Base-by-base conservation (phyloP, 805 yeast genomes). In the Saccharomycopsis babjevae region DNA sequence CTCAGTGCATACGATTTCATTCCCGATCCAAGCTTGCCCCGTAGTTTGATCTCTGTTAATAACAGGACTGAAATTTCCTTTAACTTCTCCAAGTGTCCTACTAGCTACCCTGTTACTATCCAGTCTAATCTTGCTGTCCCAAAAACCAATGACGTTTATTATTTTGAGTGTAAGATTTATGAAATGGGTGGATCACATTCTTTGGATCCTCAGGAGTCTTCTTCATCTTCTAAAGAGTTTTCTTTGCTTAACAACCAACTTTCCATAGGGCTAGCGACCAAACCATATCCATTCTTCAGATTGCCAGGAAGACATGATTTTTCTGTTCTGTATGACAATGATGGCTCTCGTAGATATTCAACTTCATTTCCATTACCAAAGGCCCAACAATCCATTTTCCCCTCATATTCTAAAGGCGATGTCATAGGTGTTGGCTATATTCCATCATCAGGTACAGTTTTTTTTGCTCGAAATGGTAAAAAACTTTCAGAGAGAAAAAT, bases 401-500 rank as follows among this genome's bases (percentile, higher is more conserved):
- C 96, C 0, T 66, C 71, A 28, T 72, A 85, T 56, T 79, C 82
- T 40, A 84, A 87, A 65, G 97, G 97, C 36, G 99, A 94, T 71
- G 96, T 94, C 38, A 79, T 94, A 15, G 99, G 99, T 1, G 82
- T 93, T 34, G 99, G 99, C 0, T 88, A 89, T 69, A 79, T 93
- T 62, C 83, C 89, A 1, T 77, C 90, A 54, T 78, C 89, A 18
- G 96, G 97, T 1, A 85, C 96, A 0, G 80, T 94, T 0, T 94
- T 94, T 68, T 94, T 92, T 77, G 94, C 99, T 0, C 80, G 97
- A 66, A 94, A 94, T 68, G 99, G 99, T 34, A 90, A 90, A 70
- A 90, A 89, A 69, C 74, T 94, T 30, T 82, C 82, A 43, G 97
- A 92, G 69, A 85, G 88, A 58, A 84, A 84, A 57, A 78, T 90